Conservation (phyloP, 2,329 filamentous ascomycete genomes). For the Hymenoscyphus albidus region DNA sequence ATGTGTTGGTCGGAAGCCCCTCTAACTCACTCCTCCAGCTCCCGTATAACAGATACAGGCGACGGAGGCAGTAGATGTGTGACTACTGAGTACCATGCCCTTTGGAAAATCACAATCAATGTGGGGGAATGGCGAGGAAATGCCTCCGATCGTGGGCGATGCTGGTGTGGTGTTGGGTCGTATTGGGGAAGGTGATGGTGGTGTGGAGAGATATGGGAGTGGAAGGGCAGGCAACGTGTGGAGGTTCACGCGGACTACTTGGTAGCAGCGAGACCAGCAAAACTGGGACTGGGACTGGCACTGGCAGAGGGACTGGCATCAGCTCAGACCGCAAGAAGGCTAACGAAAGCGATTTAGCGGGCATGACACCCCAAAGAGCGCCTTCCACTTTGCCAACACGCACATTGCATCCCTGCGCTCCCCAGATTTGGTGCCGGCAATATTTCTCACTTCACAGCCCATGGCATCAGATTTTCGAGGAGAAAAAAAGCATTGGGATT, state of each 20-base stretch:
- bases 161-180: too few species aligned
- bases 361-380: slow-evolving; percentile 1
- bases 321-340: not conserved
- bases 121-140: too few species aligned
- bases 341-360: not conserved
- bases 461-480: slow-evolving; percentile 3
- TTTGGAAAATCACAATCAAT: not conserved
- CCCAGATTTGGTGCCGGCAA: not conserved
- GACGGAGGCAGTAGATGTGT: not conserved
- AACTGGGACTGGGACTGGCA: not conserved
- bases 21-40: slow-evolving; percentile 4
- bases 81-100: not conserved
- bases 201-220: not conserved
- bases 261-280: not conserved
- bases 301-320: not conserved
- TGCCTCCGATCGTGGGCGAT: too few species aligned
- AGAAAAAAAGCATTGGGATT: not conserved
- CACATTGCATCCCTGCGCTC: not conserved
- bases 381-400: not conserved
- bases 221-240: not conserved
- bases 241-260: not conserved
- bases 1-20: slow-evolving; percentile 10
- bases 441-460: not conserved
- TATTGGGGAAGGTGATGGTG: not conserved
- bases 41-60: not conserved